Evolutionary conservation across 176 grass and related monocot genomes (phyloP), one percentile per base, ranked within the genome.

Genomic region (Avena eriantha): DNA sequence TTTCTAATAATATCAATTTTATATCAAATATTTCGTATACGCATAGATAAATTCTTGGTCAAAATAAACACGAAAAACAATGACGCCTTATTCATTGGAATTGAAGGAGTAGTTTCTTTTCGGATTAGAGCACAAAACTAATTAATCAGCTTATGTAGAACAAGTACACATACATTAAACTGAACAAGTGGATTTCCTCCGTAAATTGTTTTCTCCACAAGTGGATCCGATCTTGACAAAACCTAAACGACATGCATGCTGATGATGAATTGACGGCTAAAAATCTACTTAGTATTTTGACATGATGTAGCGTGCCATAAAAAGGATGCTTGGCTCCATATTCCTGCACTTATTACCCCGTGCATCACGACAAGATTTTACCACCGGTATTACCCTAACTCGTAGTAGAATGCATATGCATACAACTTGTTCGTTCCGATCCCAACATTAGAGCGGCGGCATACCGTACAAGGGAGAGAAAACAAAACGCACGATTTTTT

Each of bases 281-380:
- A 23, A 72, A 72, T 77, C n/a, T 82, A n/a, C n/a, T n/a, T n/a
- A n/a, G n/a, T n/a, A n/a, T 41, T 63, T 81, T 69, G 71, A 78
- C 73, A 82, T 78, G 26, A 59, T 60, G 50, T 8, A 54, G n/a
- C 49, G 78, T 78, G 88, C 71, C 50, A 79, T 90, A 29, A 64
- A 92, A 82, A 91, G 50, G 84, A 69, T 81, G 57, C 41, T 87
- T 94, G 77, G 35, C 92, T 92, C 87, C 80, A 66, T 31, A 33
- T 65, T 24, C 64, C 60, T 78, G 89, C 90, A 90, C 81, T 94
- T 90, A 94, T 94, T 92, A 66, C 36, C 49, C 29, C 54, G 16
- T 35, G 73, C 83, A 74, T 41, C 48, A 87, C 53, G 17, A 72
- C 16, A 65, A 55, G 82, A 73, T 74, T 63, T 77, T 58, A 70